Conservation (phyloP, 2,329 filamentous ascomycete genomes). For the Pseudonectria foliicola region DNA sequence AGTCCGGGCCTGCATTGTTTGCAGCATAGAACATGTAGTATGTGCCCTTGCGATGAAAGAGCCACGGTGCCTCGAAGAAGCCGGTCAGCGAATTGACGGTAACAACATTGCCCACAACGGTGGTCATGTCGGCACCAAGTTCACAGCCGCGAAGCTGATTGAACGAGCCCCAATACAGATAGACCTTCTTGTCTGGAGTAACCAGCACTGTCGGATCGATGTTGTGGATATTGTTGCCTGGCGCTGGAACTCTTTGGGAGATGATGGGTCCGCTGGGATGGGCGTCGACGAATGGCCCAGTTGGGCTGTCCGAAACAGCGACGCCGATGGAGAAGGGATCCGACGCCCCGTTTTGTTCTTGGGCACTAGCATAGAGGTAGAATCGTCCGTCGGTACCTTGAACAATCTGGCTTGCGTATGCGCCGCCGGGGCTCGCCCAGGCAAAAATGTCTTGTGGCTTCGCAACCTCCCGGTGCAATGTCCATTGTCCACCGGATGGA, state of each 20-base stretch:
- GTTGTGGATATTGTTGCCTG: constrained; percentile 30
- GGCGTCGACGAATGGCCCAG: constrained; percentile 29
- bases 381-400: constrained; percentile 26
- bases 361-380: constrained; percentile 31
- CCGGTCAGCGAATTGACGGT: constrained; percentile 22
- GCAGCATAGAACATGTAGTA: constrained; percentile 35
- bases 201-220: constrained; percentile 33
- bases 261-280: constrained; percentile 29
- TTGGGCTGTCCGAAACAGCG: constrained; percentile 26
- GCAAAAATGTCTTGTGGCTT: constrained; percentile 25
- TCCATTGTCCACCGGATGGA: constrained; percentile 27
- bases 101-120: constrained; percentile 18
- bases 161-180: constrained; percentile 33
- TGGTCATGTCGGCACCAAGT: constrained; percentile 30
- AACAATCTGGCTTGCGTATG: constrained; percentile 31
- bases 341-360: constrained; percentile 18
- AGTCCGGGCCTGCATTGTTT: constrained; percentile 29
- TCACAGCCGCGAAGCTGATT: constrained; percentile 27
- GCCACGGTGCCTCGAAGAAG: constrained; percentile 33
- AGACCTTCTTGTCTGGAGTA: constrained; percentile 28
- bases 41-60: constrained; percentile 27
- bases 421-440: constrained; percentile 27
- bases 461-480: constrained; percentile 24
- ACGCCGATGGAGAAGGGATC: constrained; percentile 33
- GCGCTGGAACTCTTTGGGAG: constrained; percentile 24